Conservation (phyloP, 2,329 filamentous ascomycete species). For the Aspergillus unguis region DNA sequence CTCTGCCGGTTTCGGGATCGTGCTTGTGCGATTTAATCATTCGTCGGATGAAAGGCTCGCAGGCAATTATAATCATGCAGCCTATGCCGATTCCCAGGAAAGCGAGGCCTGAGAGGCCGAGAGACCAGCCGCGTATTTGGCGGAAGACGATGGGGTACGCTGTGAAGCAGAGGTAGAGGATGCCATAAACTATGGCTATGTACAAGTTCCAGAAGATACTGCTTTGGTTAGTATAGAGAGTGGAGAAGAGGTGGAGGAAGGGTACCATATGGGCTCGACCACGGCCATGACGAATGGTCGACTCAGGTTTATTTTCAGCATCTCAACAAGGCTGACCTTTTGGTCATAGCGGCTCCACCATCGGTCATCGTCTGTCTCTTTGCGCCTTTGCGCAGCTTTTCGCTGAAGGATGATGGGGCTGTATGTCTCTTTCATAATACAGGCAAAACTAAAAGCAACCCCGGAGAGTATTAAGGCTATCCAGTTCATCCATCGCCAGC, state of each 20-base stretch:
- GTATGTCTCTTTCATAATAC: slow-evolving; percentile 70
- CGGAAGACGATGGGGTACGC: slow-evolving; percentile 84
- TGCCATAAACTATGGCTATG: slow-evolving; percentile 74
- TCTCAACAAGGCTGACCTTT: slow-evolving; percentile 58
- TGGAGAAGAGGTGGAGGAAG: background rate
- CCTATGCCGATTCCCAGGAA: slow-evolving; percentile 71
- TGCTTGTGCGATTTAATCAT: slow-evolving; percentile 73
- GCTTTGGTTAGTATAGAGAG: background rate
- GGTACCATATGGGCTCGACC: slow-evolving; percentile 78
- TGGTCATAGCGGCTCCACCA: slow-evolving; percentile 82
- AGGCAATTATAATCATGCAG: slow-evolving; percentile 49
- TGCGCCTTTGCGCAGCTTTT: slow-evolving; percentile 62
- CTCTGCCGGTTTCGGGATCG: slow-evolving; percentile 71
- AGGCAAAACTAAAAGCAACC: slow-evolving; percentile 57
- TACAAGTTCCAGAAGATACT: slow-evolving; percentile 73
- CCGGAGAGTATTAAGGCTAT: slow-evolving; percentile 70
- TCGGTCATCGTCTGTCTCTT: slow-evolving; percentile 66
- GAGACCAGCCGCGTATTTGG: slow-evolving; percentile 70
- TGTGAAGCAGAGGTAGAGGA: slow-evolving; percentile 86
- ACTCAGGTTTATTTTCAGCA: slow-evolving; percentile 72
- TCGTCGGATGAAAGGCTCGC: slow-evolving; percentile 67
- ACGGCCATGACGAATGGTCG: slow-evolving; percentile 74
- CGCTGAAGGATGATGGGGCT: slow-evolving; percentile 65
- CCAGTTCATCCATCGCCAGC: slow-evolving; percentile 89
- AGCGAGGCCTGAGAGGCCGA: slow-evolving; percentile 69